phyloP scores from a whole-genome alignment of 306 rosid genomes.

The Abrus precatorius region DNA sequence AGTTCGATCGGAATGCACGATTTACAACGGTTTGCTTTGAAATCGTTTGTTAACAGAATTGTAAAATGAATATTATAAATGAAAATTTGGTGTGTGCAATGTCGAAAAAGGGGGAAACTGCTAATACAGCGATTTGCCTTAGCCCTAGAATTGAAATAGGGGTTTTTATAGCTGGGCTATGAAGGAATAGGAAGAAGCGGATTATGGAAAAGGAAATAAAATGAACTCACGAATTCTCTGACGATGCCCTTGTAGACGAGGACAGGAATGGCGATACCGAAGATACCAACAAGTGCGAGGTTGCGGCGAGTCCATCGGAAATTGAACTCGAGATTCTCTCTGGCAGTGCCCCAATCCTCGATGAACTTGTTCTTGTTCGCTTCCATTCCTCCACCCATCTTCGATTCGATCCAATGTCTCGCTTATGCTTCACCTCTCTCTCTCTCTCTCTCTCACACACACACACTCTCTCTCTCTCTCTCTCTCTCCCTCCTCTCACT shows the following conservation, averaged over 20 bases:
- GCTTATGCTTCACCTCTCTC: background rate
- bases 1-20: too few relatives aligned
- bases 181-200: background rate
- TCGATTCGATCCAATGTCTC: background rate
- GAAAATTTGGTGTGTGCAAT: too few relatives aligned
- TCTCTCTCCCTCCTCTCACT: background rate
- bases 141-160: background rate
- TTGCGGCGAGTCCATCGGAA: constrained; percentile 99
- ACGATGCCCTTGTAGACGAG: constrained; percentile 93
- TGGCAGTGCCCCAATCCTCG: constrained; percentile 88
- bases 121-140: background rate
- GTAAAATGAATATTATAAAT: too few relatives aligned
- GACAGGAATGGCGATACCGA: constrained; percentile 86
- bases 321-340: constrained; percentile 89
- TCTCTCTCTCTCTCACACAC: background rate
- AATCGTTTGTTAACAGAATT: background rate
- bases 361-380: constrained; percentile 85
- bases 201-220: background rate
- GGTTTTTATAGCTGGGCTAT: background rate
- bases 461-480: background rate
- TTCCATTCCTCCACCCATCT: constrained; percentile 99
- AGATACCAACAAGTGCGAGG: constrained; percentile 79
- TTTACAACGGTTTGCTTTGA: background rate
- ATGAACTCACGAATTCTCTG: constrained; percentile 72
- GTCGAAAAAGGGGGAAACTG: too few relatives aligned